Percentiles rank a stretch among this genome's conserved stretches.
Evolutionary conservation across 768 basidiomycete species (phyloP).

Genomic region (Exidia glandulosa): DNA sequence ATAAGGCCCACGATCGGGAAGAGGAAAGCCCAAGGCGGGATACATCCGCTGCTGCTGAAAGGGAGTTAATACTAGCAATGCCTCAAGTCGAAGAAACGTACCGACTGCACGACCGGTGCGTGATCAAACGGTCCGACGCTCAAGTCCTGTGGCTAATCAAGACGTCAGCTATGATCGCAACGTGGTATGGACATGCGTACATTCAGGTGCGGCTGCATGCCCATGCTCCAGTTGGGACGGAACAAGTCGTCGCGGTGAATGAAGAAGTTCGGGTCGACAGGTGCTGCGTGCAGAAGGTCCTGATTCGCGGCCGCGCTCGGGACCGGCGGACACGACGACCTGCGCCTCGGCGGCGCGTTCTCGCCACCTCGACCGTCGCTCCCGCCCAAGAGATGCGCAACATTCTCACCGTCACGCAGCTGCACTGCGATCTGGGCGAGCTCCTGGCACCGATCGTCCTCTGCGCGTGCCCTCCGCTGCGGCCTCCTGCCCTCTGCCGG

Average conservation of each 20-base stretch:
- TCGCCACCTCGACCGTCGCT: not conserved
- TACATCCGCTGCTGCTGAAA: too few relatives aligned
- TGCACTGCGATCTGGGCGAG: not conserved
- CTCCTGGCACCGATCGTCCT: not conserved
- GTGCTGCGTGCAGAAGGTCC: not conserved
- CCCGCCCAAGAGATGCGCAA: not conserved
- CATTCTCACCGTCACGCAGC: not conserved
- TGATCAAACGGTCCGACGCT: too few relatives aligned
- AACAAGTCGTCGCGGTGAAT: not conserved
- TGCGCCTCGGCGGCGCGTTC: not conserved
- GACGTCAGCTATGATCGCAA: too few relatives aligned
- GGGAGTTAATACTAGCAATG: too few relatives aligned
- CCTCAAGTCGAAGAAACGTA: too few relatives aligned
- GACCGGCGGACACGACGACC: not conserved
- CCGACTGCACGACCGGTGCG: too few relatives aligned
- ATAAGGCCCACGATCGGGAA: too few relatives aligned
- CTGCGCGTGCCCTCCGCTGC: not conserved
- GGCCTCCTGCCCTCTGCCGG: not conserved
- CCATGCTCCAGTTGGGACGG: too few relatives aligned
- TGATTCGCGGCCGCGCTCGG: not conserved
- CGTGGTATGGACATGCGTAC: too few relatives aligned
- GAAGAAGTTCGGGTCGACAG: not conserved
- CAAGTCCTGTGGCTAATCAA: too few relatives aligned
- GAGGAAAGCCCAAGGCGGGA: too few relatives aligned
- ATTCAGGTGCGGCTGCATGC: too few relatives aligned